Evolutionary conservation across 169 alveolate species (phyloP).

Genomic region (Plasmodium fragile): DNA sequence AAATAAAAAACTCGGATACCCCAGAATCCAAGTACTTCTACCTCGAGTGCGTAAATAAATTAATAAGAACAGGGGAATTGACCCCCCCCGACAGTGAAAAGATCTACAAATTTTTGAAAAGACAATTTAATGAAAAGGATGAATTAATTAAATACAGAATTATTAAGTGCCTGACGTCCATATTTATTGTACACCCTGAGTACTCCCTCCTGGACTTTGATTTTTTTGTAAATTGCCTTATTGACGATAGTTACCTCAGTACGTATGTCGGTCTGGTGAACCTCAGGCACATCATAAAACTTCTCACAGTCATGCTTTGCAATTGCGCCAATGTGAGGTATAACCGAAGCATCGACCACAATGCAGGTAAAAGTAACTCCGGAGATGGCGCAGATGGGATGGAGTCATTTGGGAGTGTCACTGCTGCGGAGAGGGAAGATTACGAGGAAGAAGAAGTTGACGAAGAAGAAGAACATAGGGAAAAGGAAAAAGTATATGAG

Average conservation of each 20-base stretch:
- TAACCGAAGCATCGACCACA: background rate
- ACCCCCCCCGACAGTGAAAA: slow-evolving; percentile 22
- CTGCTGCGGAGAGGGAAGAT: background rate
- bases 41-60: slow-evolving; percentile 3
- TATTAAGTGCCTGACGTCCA: slow-evolving; percentile 36
- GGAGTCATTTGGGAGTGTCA: background rate
- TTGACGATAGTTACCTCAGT: slow-evolving; percentile 6
- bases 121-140: slow-evolving; percentile 41
- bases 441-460: background rate
- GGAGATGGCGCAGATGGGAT: background rate
- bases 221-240: slow-evolving; percentile 29
- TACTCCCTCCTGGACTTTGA: slow-evolving; percentile 59
- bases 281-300: slow-evolving; percentile 23
- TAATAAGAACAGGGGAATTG: slow-evolving; percentile 24
- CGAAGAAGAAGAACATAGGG: background rate
- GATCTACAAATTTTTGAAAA: slow-evolving; percentile 37
- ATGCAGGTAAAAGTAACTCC: background rate
- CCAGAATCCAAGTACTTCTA: slow-evolving; percentile 32
- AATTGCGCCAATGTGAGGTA: slow-evolving; percentile 59
- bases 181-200: slow-evolving; percentile 61
- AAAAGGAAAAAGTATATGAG: background rate
- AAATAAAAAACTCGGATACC: slow-evolving; percentile 29
- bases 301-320: slow-evolving; percentile 41
- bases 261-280: background rate
- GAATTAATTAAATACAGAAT: slow-evolving; percentile 23